Conservation (phyloP, 2,329 filamentous ascomycete genomes). For the Alternaria atra region DNA sequence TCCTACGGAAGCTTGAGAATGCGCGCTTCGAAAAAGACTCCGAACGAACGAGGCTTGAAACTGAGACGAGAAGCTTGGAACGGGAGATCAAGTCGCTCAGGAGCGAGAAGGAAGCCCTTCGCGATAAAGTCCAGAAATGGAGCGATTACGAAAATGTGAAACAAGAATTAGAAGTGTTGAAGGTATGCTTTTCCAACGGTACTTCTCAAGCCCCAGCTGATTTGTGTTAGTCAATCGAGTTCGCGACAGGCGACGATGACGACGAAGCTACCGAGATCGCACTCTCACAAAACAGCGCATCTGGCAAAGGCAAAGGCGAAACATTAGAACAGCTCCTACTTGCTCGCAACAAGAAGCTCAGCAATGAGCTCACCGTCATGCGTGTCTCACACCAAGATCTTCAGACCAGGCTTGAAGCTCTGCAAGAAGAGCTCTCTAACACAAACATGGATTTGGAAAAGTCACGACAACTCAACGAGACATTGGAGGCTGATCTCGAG, state of each 20-base stretch:
- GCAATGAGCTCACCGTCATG: conserved; percentile 90
- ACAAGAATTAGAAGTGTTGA: conserved; percentile 93
- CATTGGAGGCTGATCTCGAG: conserved; percentile 89
- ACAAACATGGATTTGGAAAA: conserved; percentile 89
- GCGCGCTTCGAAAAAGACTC: conserved; percentile 84
- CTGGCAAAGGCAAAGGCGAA: conserved; percentile 72
- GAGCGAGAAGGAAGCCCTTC: conserved; percentile 82
- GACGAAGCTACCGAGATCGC: conserved; percentile 49
- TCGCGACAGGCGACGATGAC: conserved; percentile 84
- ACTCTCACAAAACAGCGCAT: conserved; percentile 58
- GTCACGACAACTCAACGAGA: conserved; percentile 83
- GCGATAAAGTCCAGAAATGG: conserved; percentile 85
- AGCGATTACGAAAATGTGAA: conserved; percentile 96
- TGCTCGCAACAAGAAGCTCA: conserved; percentile 94
- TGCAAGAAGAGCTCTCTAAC: conserved; percentile 84
- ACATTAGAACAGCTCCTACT: conserved; percentile 90
- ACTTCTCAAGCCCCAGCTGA: conserved; percentile 16
- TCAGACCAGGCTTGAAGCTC: conserved; percentile 77
- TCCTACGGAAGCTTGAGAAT: conserved; percentile 87
- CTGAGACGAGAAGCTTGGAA: conserved; percentile 79
- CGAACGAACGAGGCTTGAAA: conserved; percentile 78
- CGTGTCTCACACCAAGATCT: conserved; percentile 94
- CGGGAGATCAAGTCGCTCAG: conserved; percentile 77
- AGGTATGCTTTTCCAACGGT: conserved; percentile 55
- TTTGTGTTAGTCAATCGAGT: conserved; percentile 79